phyloP scores from a whole-genome alignment of 441 rosid species.

The Gossypium laxum region DNA sequence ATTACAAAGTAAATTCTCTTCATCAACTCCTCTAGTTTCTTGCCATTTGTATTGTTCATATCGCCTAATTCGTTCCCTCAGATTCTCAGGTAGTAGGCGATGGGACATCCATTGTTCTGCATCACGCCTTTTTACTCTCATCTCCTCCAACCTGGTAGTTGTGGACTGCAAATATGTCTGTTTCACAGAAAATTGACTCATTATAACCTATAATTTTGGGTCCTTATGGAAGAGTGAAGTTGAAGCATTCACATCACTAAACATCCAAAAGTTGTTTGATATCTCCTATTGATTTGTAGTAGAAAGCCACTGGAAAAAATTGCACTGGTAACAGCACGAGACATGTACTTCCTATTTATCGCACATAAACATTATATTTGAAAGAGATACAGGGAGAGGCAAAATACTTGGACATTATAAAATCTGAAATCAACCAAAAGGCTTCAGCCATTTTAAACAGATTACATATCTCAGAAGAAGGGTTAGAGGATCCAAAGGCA shows the following conservation, averaged over 20 bases:
- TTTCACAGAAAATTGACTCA: slow-evolving; percentile 9
- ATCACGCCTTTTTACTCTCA: slow-evolving; percentile 56
- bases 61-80: slow-evolving; percentile 47
- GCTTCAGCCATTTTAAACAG: neutral
- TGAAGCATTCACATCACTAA: neutral
- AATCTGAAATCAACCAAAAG: neutral
- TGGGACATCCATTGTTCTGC: slow-evolving; percentile 73
- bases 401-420: neutral
- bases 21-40: slow-evolving; percentile 62
- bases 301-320: neutral
- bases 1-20: slow-evolving; percentile 47
- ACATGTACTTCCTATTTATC: neutral
- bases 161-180: slow-evolving; percentile 67
- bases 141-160: slow-evolving; percentile 59
- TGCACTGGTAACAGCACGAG: neutral
- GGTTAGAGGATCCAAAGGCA: neutral
- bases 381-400: neutral
- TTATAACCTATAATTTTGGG: neutral
- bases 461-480: neutral
- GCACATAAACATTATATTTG: neutral
- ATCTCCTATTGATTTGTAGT: neutral
- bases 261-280: neutral
- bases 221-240: neutral
- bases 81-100: slow-evolving; percentile 44
- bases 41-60: slow-evolving; percentile 65